phyloP scores from a whole-genome alignment of 805 yeast genomes.

The Candida anglica region DNA sequence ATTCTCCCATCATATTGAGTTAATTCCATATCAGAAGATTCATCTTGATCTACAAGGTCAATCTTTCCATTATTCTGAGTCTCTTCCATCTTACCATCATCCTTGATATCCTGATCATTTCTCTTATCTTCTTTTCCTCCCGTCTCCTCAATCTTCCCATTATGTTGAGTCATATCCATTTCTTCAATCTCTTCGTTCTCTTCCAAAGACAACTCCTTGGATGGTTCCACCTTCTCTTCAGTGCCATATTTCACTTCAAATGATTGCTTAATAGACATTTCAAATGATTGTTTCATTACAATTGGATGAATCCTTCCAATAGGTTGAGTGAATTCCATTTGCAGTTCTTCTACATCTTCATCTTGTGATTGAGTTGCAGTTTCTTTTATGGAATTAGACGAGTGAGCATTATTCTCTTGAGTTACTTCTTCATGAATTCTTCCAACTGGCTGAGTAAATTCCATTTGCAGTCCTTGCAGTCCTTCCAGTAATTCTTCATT shows the following conservation, averaged over 20 bases:
- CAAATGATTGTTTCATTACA: too few relatives aligned
- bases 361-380: background rate
- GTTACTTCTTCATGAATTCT: too few relatives aligned
- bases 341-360: conserved; percentile 10
- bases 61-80: background rate
- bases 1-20: conserved; percentile 13
- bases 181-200: conserved; percentile 3
- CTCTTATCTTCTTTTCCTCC: too few relatives aligned
- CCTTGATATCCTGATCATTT: too few relatives aligned
- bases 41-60: conserved; percentile 6
- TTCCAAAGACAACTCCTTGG: background rate
- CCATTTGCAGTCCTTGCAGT: too few relatives aligned
- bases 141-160: background rate
- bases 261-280: too few relatives aligned
- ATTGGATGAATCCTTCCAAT: conserved; percentile 1
- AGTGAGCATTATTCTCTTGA: too few relatives aligned
- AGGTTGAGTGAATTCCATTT: conserved; percentile 24
- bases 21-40: conserved; percentile 18
- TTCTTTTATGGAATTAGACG: too few relatives aligned
- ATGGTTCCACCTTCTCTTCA: background rate
- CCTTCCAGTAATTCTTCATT: too few relatives aligned
- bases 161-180: conserved; percentile 10
- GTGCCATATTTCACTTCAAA: background rate
- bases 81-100: too few relatives aligned
- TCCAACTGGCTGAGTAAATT: too few relatives aligned